Base-by-base conservation (phyloP, 2,329 filamentous ascomycete genomes). In the Talaromyces sp. region DNA sequence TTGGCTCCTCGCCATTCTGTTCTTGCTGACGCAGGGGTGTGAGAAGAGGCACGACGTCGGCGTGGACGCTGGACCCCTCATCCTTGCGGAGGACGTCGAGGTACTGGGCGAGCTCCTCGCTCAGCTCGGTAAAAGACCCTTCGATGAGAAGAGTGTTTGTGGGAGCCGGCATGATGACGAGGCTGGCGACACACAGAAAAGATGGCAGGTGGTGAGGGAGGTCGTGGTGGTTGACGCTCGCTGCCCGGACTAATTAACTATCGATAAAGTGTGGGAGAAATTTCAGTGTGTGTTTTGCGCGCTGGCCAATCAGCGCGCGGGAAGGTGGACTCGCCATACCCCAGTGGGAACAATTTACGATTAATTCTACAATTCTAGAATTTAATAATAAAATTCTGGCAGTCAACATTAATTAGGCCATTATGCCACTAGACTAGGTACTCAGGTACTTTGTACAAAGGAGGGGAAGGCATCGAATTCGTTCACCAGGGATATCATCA, bases 91-190 rank as follows among this genome's bases (percentile, higher is more conserved):
- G 86, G 70, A 88, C 83, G 78, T 96, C 92, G 76, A 99, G 84
- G 81, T 96, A 97, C 72, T 93, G 90, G 77, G 94, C 92, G 83
- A 99, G 90, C 82, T 99, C 95, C 78, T 91, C 88, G 72, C 90
- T 88, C 75, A 97, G 88, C 82, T 98, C 95, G 77, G 92, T 88
- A 78, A 97, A 96, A 72, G 87, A 86, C 78, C 95, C 95, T 83
- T 99, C 95, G 78, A 99, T 87, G 70, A 88, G 81, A 70, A 87
- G 83, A 72, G 85, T 87, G 68, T 82, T 87, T 63, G 83, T 81
- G 65, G 85, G 81, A 69, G 80, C 83, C 66, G 85, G 83, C 85
- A 88, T 88, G 69, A 50, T 55, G 56, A 23, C 55, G 50, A 31
- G 12, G 18, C 27, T 23, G 42, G 10, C 50, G 12, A 31, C 50